These are phyloP conservation scores for Gamsiella multidivaricata DNA, from an alignment of 192 early-diverging fungal species.

Conservation along the genomic window DNA sequence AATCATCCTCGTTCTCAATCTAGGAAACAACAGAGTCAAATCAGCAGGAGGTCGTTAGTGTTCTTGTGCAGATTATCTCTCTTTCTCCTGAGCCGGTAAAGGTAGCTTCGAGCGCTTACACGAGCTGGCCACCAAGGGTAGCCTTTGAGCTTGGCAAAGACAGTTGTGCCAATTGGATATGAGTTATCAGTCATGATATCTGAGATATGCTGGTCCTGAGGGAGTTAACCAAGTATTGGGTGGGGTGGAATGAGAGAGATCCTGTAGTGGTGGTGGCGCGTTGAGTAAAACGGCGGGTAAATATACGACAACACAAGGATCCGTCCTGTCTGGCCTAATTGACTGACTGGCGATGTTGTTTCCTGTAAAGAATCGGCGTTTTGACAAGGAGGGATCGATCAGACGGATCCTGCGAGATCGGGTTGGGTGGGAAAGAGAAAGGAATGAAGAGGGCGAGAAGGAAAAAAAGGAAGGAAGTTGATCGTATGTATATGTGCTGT, in stretches of 20 bases:
- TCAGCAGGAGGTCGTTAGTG: not conserved
- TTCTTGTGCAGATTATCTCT: no score
- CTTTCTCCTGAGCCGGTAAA: no score
- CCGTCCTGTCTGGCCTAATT: not conserved
- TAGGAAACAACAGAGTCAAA: not conserved
- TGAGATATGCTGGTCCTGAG: not conserved
- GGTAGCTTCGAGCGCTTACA: slow-evolving; percentile 52
- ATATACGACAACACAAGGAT: not conserved
- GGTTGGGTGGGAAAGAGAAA: slow-evolving; percentile 2
- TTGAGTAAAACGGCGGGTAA: not conserved
- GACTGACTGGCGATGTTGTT: not conserved
- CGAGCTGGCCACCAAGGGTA: slow-evolving; percentile 74
- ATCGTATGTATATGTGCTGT: no score
- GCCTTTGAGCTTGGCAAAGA: slow-evolving; percentile 70
- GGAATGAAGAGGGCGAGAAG: not conserved
- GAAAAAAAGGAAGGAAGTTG: not conserved
- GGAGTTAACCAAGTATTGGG: not conserved
- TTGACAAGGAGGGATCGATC: not conserved
- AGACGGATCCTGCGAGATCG: slow-evolving; percentile 13
- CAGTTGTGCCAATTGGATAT: slow-evolving; percentile 62
- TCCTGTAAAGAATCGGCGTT: not conserved
- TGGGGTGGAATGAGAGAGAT: not conserved
- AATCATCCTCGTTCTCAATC: slow-evolving; percentile 36
- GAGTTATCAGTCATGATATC: slow-evolving; percentile 34
- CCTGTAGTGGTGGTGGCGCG: not conserved